These are phyloP conservation scores for Fusarium musae DNA, from an alignment of 2,329 filamentous ascomycete species.

Conservation along the genomic window DNA sequence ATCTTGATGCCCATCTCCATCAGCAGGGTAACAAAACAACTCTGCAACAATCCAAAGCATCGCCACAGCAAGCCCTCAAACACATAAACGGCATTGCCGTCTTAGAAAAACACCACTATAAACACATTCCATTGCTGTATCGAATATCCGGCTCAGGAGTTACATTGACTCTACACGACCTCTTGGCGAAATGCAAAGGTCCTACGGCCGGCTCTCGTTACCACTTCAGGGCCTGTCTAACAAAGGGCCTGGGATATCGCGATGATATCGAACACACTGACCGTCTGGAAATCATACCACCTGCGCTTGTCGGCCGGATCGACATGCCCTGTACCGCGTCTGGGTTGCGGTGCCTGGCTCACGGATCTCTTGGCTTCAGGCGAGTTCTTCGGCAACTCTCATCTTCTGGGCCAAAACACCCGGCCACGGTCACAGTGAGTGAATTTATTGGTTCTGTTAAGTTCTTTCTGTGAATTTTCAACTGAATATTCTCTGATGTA, in stretches of 20 bases:
- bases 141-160: neutral
- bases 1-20: neutral
- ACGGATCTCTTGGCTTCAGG: constrained; percentile 3
- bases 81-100: neutral
- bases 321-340: neutral
- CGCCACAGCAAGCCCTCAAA: neutral
- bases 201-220: neutral
- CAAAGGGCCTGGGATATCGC: neutral
- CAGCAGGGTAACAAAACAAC: neutral
- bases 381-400: neutral
- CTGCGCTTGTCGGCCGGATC: neutral
- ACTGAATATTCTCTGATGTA: neutral
- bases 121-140: neutral
- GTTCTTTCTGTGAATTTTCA: neutral
- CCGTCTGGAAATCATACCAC: neutral
- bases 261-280: neutral
- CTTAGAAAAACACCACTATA: neutral
- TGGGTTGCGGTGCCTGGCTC: neutral
- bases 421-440: neutral
- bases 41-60: neutral
- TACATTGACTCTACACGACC: neutral
- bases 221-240: neutral
- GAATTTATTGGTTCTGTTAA: neutral
- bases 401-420: neutral
- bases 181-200: neutral